Evolutionary conservation across 2,329 filamentous ascomycete species (phyloP), one percentile per base, ranked within the genome.

Genomic region (Graphium sp.): DNA sequence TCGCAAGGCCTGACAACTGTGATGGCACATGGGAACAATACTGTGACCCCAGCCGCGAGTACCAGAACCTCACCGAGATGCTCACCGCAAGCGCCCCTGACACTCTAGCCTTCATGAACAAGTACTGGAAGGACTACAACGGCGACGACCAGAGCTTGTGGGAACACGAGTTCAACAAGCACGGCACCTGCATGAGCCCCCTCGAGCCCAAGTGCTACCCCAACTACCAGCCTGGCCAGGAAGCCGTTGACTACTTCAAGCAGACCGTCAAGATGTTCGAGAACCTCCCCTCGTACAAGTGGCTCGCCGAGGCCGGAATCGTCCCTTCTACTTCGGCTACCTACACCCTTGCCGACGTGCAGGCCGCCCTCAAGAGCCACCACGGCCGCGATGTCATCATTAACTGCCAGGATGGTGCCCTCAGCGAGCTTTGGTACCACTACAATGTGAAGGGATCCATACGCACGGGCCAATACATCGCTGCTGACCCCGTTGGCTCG

Each of bases 91-190:
- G 62, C 34, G 59, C 63, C 28, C 54, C 53, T 2, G 62, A 66
- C 17, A 58, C 76, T 1, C 55, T 84, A 2, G 50, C 54, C 3
- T 77, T 72, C 44, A 83, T 83, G 77, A 50, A 63, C 28, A 66
- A 54, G 2, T 80, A 74, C 53, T 83, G 77, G 78, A 74, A 79
- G 45, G 70, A 75, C 42, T 66, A 73, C 48, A 45, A 63, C 27
- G 74, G 74, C 32, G 50, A 71, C 23, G 66, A 76, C 37, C 64
- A 74, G 39, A 52, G 50, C 8, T 68, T 83, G 39, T 83, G 77
- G 77, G 56, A 75, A 44, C 75, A 82, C 46, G 77, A 83, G 48
- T 83, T 72, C 69, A 56, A 58, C 37, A 83, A 80, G 47, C 78
- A 84, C 45, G 79, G 78, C 31, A 64, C 60, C n/a, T 82, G 77